Conservation (phyloP, 768 basidiomycete species). For the Amanita pallidorosea region DNA sequence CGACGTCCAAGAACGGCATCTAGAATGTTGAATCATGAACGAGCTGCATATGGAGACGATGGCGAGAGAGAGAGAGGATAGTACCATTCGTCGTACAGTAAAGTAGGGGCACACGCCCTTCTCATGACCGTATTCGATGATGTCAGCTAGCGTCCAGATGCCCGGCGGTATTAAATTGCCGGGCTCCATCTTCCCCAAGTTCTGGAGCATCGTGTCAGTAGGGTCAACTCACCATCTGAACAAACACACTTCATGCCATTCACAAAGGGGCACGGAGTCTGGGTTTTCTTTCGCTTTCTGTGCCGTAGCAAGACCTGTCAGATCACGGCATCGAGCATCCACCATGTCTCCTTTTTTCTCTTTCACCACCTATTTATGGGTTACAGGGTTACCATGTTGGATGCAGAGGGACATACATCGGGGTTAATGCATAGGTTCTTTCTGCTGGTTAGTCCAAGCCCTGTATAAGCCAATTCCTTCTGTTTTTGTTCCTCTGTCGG, state of each 20-base stretch:
- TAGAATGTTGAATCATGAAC: conserved; percentile 20
- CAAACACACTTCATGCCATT: conserved; percentile 82
- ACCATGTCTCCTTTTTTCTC: conserved; percentile 99
- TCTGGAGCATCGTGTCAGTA: conserved; percentile 34
- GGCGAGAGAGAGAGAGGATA: conserved; percentile 6
- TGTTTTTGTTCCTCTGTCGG: conserved; percentile 63
- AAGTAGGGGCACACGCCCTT: conserved; percentile 92
- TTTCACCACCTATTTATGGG: conserved; percentile 77
- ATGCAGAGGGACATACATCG: conserved; percentile 41
- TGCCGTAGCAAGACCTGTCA: conserved; percentile 77
- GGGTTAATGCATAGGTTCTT: conserved; percentile 97
- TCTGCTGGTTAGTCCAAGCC: conserved; percentile 87
- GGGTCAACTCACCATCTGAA: background rate
- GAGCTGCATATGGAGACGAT: background rate
- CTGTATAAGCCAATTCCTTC: conserved; percentile 77
- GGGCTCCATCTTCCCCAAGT: conserved; percentile 70
- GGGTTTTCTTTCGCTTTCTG: conserved; percentile 81
- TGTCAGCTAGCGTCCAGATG: conserved; percentile 90
- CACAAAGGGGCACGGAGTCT: conserved; percentile 84
- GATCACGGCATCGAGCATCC: conserved; percentile 92
- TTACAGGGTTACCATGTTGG: background rate
- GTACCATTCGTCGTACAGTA: conserved; percentile 88
- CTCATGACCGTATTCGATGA: conserved; percentile 80
- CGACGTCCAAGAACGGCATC: conserved; percentile 93
- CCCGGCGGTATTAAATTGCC: conserved; percentile 78